phyloP scores from a whole-genome alignment of 306 rosid genomes.

The Prunus mongolica region DNA sequence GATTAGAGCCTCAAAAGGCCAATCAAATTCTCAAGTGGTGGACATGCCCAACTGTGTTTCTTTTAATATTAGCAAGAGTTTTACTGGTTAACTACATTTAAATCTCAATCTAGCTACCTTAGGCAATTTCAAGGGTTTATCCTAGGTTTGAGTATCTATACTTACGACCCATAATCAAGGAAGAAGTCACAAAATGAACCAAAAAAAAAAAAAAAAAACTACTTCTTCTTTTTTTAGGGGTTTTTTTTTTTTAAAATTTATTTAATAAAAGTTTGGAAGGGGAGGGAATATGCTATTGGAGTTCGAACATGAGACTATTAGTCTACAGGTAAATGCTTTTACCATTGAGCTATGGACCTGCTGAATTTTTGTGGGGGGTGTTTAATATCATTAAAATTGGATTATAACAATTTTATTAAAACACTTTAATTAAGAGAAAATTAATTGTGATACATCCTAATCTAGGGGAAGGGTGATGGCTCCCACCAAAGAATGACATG shows the following conservation, averaged over 20 bases:
- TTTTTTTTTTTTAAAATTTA: accelerated
- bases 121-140: conserved; percentile 2
- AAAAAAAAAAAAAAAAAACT: background rate
- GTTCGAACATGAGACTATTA: too few relatives aligned
- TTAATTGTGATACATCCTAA: background rate
- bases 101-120: background rate
- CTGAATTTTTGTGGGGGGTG: background rate
- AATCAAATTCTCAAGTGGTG: conserved; percentile 23
- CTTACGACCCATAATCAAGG: background rate
- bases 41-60: conserved; percentile 39
- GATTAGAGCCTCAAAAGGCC: conserved; percentile 39
- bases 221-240: too few relatives aligned
- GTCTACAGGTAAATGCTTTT: too few relatives aligned
- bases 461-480: conserved; percentile 32
- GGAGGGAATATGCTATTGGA: too few relatives aligned
- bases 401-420: background rate
- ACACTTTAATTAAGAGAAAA: background rate
- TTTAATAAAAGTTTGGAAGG: too few relatives aligned
- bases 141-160: background rate
- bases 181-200: background rate
- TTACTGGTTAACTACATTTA: background rate
- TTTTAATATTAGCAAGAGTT: background rate
- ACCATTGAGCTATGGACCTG: too few relatives aligned
- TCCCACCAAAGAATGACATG: conserved; percentile 38
- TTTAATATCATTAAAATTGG: background rate